These are phyloP conservation scores for Avena insularis DNA, from an alignment of 176 grass and related monocot genomes.

Conservation along the genomic window DNA sequence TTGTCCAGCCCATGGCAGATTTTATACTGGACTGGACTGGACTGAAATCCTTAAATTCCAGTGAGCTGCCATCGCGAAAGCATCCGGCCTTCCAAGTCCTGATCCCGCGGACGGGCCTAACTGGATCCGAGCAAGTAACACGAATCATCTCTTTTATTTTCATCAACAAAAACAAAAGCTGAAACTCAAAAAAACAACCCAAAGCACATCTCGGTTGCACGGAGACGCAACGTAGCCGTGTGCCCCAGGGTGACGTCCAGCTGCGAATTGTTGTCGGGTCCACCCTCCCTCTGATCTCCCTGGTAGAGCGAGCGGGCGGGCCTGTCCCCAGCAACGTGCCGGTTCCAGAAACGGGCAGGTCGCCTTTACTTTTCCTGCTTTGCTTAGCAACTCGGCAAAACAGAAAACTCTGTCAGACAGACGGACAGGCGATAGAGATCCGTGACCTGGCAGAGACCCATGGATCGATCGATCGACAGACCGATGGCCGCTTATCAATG, in stretches of 20 bases:
- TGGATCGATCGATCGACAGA: neutral
- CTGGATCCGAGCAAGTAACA: too few relatives aligned
- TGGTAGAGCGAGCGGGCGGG: neutral
- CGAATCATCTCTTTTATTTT: too few relatives aligned
- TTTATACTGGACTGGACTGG: too few relatives aligned
- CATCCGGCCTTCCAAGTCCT: too few relatives aligned
- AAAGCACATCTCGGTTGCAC: too few relatives aligned
- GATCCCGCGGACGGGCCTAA: too few relatives aligned
- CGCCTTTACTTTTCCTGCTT: neutral
- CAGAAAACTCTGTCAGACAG: neutral
- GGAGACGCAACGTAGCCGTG: neutral
- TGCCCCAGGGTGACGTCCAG: neutral
- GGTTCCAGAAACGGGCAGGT: neutral
- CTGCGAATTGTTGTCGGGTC: neutral
- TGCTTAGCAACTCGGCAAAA: slow-evolving; percentile 17
- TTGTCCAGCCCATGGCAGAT: too few relatives aligned
- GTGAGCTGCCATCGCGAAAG: too few relatives aligned
- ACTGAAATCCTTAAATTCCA: too few relatives aligned
- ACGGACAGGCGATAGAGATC: neutral
- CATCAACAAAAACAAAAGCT: too few relatives aligned
- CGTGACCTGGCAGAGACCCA: neutral
- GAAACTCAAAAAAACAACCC: too few relatives aligned
- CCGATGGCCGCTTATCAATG: neutral
- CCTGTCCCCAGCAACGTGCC: neutral
- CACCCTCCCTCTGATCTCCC: neutral